Base-by-base conservation (phyloP, 495 filamentous ascomycete genomes). In the Hypoxylon fuscum region DNA sequence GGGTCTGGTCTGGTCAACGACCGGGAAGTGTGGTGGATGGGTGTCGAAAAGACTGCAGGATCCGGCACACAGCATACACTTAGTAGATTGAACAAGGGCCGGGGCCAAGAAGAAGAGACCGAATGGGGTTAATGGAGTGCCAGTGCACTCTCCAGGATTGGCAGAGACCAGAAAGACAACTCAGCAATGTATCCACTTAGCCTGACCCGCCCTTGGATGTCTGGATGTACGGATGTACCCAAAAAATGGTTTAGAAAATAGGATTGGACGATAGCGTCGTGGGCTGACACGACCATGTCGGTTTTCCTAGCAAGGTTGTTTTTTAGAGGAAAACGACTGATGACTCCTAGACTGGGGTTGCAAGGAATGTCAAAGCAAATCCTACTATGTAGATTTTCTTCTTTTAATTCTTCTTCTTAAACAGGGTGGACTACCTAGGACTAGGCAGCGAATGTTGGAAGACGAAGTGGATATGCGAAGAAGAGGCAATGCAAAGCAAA, bases 271-370 rank as follows among this genome's bases (percentile, higher is more conserved):
- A 62, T 56, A 54, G 58, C 21, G 56, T 62, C 64, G 62, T 49
- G 66, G 63, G 64, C 69, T 72, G 69, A 70, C 50, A 68, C 69
- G 50, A 65, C 58, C 49, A 64, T 56, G 63, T 45, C 58, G 58
- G 62, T 62, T n/a, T 55, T 44, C 58, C 48, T 32, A 59, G 41
- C 58, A 66, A 63, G 66, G 55, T 65, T 61, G 44, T 55, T 48
- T 55, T 44, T n/a, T n/a, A n/a, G 50, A 59, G 49, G 48, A 48
- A 52, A 52, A 41, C 8, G 9, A 12, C 23, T 44, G n/a, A 10
- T 3, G 35, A 49, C 41, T 52, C 22, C 29, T 9, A 50, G 22
- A 32, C 35, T 51, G 25, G n/a, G 45, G 25, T 59, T 57, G 59
- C 59, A 68, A 59, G 64, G 64, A 63, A 68, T 68, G 64, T 59